These are phyloP conservation scores for Suhomyces bolitotheri DNA, from an alignment of 1,139 yeast genomes.

Conservation along the genomic window DNA sequence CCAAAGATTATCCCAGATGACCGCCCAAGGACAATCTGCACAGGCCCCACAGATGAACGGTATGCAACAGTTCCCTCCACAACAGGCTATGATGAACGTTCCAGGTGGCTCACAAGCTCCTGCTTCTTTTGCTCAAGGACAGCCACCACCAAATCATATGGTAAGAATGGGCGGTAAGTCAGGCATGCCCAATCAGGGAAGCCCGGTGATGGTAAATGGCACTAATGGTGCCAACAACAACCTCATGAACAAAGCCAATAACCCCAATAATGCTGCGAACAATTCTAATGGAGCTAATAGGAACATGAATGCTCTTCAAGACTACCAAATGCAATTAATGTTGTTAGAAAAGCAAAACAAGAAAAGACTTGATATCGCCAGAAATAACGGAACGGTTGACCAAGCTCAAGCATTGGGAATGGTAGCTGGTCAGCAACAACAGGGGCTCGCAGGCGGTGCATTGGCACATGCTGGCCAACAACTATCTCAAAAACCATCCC, in stretches of 20 bases:
- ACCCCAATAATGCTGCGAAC: conserved; percentile 9
- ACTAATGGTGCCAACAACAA: conserved; percentile 10
- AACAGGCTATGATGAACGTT: conserved; percentile 15
- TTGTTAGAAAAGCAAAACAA: conserved; percentile 71
- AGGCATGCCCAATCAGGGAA: conserved; percentile 11
- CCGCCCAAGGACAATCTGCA: conserved; percentile 23
- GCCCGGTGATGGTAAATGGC: conserved; percentile 13
- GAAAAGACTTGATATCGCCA: conserved; percentile 55
- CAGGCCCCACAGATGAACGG: conserved; percentile 21
- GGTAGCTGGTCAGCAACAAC: conserved; percentile 23
- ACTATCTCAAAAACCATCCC: conserved; percentile 26
- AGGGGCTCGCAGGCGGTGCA: conserved; percentile 3
- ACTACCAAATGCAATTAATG: conserved; percentile 76
- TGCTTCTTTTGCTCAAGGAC: conserved; percentile 9
- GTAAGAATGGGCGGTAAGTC: conserved; percentile 20
- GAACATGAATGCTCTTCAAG: conserved; percentile 55
- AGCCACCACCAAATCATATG: conserved; percentile 17
- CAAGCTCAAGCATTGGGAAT: conserved; percentile 14
- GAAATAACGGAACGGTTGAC: conserved; percentile 33
- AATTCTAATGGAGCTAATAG: conserved; percentile 18
- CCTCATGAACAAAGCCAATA: conserved; percentile 7
- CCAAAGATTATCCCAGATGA: conserved; percentile 20
- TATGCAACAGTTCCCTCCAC: conserved; percentile 16
- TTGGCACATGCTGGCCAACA: conserved; percentile 4
- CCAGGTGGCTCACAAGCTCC: conserved; percentile 11